Conservation (phyloP, 2,329 filamentous ascomycete species). For the Colletotrichum graminicola region DNA sequence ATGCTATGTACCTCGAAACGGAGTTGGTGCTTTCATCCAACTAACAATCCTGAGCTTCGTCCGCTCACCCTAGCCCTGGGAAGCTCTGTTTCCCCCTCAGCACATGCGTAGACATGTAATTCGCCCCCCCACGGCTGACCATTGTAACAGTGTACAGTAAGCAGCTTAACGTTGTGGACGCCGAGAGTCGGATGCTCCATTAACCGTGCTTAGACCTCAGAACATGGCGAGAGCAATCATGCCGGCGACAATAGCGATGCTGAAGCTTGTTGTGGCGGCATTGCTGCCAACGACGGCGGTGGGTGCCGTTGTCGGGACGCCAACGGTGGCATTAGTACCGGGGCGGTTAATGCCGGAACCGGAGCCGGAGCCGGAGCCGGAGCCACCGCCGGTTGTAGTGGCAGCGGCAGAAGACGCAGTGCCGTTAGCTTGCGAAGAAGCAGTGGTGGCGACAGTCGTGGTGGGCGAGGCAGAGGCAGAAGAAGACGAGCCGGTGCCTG, state of each 20-base stretch:
- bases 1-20: slow-evolving; percentile 6
- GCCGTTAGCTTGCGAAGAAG: slow-evolving; percentile 43
- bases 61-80: too few species aligned
- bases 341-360: slow-evolving; percentile 41
- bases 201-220: slow-evolving; percentile 6
- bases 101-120: background rate
- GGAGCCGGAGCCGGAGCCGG: slow-evolving; percentile 34
- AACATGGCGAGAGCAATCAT: slow-evolving; percentile 40
- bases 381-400: slow-evolving; percentile 33
- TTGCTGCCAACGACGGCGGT: slow-evolving; percentile 22
- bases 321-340: slow-evolving; percentile 39
- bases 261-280: slow-evolving; percentile 29
- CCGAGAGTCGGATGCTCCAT: background rate
- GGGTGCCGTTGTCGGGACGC: slow-evolving; percentile 25
- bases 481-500: slow-evolving; percentile 40
- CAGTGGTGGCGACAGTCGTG: slow-evolving; percentile 33
- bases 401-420: slow-evolving; percentile 29
- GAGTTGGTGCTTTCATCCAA: slow-evolving; percentile 1
- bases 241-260: slow-evolving; percentile 30
- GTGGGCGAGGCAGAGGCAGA: slow-evolving; percentile 43
- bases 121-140: background rate
- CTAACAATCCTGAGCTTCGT: background rate
- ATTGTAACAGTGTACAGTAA: slow-evolving; percentile 18
- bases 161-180: background rate
- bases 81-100: background rate